Percentiles rank a stretch among this genome's conserved stretches.
Evolutionary conservation across 345 rosid genomes (phyloP).

Genomic region (Aquilaria malaccensis): DNA sequence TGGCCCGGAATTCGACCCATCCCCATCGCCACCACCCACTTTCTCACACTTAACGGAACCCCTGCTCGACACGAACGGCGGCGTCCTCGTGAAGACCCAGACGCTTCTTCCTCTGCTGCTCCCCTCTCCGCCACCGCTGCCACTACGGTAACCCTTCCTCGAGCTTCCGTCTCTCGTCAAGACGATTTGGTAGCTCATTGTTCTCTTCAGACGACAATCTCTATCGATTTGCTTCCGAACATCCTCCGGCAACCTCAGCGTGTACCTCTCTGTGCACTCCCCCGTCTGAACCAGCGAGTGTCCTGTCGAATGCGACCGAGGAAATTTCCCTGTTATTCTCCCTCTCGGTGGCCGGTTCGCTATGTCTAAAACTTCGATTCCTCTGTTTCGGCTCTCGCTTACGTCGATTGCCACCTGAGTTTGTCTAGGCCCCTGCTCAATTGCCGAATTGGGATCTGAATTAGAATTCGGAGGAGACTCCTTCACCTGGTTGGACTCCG

Average conservation of each 20-base stretch:
- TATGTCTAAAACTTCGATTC: conserved; percentile 19
- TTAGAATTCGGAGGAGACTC: not conserved
- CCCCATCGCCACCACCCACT: conserved; percentile 9
- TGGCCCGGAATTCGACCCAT: conserved; percentile 5
- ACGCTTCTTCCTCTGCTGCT: conserved; percentile 18
- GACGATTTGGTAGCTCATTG: conserved; percentile 30
- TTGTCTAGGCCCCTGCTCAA: conserved; percentile 6
- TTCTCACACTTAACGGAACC: conserved; percentile 15
- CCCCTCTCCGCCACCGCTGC: conserved; percentile 22
- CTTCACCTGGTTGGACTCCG: conserved; percentile 14
- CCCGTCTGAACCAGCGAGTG: conserved; percentile 34
- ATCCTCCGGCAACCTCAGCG: conserved; percentile 49
- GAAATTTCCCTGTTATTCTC: conserved; percentile 23
- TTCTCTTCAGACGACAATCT: conserved; percentile 28
- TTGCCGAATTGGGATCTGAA: conserved; percentile 4
- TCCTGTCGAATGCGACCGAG: conserved; percentile 51
- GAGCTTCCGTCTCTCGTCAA: conserved; percentile 24
- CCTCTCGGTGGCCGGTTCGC: conserved; percentile 12
- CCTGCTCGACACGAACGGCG: conserved; percentile 19
- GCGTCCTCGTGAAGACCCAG: conserved; percentile 18
- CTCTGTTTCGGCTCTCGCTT: conserved; percentile 13
- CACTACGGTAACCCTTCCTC: conserved; percentile 14
- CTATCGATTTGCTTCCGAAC: conserved; percentile 21
- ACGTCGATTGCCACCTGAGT: not conserved
- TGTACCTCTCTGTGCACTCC: conserved; percentile 28